Evolutionary conservation across 2,329 filamentous ascomycete genomes (phyloP).

Genomic region (Sporothrix euskadiensis): DNA sequence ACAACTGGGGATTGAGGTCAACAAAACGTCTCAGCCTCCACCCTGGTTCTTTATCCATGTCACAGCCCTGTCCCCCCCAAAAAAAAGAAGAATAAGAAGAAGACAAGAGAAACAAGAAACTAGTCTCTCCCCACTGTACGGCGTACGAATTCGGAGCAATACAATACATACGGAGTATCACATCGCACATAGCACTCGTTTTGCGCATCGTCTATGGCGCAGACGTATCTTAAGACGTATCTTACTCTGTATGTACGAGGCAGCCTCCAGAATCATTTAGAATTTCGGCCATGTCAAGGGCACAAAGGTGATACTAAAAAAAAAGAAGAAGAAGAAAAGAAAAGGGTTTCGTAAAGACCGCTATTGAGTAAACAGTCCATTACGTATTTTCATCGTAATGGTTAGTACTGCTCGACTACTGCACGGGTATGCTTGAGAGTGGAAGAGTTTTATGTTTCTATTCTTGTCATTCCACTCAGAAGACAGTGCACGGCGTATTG

Average conservation of each 20-base stretch:
- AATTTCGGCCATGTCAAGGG: neutral
- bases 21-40: slow-evolving; percentile 7
- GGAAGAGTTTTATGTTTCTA: neutral
- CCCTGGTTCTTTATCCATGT: neutral
- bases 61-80: neutral
- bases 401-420: neutral
- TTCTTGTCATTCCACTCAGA: neutral
- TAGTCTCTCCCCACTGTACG: neutral
- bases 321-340: neutral
- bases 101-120: neutral
- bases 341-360: neutral
- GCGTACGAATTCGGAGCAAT: neutral
- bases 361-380: neutral
- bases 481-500: too few relatives aligned
- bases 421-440: neutral
- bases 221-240: too few relatives aligned
- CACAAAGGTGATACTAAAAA: neutral
- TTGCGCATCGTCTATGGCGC: too few relatives aligned
- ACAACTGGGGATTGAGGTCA: neutral
- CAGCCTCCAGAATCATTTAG: neutral
- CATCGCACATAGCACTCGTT: too few relatives aligned
- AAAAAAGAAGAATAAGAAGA: too few relatives aligned
- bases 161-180: too few relatives aligned
- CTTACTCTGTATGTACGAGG: too few relatives aligned
- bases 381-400: neutral